These are phyloP conservation scores for Priceomyces medius DNA, from an alignment of 805 yeast genomes.

Conservation along the genomic window DNA sequence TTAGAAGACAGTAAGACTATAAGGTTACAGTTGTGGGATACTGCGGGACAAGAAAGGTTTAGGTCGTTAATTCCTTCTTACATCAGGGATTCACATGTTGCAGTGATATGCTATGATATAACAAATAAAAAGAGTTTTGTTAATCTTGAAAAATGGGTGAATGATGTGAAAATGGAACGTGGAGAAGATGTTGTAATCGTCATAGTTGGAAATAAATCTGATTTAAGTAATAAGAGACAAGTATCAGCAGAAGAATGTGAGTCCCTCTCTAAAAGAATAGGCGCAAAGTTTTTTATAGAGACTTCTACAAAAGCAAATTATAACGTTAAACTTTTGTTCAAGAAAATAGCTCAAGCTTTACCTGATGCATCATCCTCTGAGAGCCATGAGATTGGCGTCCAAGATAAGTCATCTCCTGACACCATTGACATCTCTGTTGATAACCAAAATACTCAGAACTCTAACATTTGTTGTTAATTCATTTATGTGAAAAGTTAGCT, in stretches of 20 bases:
- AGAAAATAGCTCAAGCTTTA: slow-evolving; percentile 83
- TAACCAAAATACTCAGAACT: slow-evolving; percentile 13
- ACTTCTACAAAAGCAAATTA: slow-evolving; percentile 94
- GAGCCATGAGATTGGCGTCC: slow-evolving; percentile 10
- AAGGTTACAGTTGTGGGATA: slow-evolving; percentile 94
- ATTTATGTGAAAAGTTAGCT: not conserved
- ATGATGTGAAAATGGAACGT: slow-evolving; percentile 90
- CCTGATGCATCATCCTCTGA: slow-evolving; percentile 63
- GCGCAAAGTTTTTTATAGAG: slow-evolving; percentile 81
- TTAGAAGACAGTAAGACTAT: slow-evolving; percentile 89
- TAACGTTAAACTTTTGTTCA: slow-evolving; percentile 86
- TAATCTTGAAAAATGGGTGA: slow-evolving; percentile 86
- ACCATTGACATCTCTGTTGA: slow-evolving; percentile 41
- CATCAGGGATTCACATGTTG: slow-evolving; percentile 95
- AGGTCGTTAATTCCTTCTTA: slow-evolving; percentile 93
- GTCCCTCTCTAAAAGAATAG: slow-evolving; percentile 64
- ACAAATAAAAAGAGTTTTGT: slow-evolving; percentile 83
- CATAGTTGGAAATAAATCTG: slow-evolving; percentile 89
- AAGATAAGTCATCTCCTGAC: slow-evolving; percentile 27
- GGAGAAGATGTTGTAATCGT: slow-evolving; percentile 88
- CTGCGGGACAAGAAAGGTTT: slow-evolving; percentile 96
- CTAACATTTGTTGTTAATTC: slow-evolving; percentile 18
- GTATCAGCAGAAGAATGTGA: slow-evolving; percentile 85
- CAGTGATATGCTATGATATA: slow-evolving; percentile 92
- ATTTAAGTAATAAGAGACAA: slow-evolving; percentile 75